A percentile compares a stretch with the other conserved stretches of the same genome.
These are phyloP conservation scores for Amphirosellinia nigrospora DNA, from an alignment of 495 filamentous ascomycete species.

Conservation along the genomic window DNA sequence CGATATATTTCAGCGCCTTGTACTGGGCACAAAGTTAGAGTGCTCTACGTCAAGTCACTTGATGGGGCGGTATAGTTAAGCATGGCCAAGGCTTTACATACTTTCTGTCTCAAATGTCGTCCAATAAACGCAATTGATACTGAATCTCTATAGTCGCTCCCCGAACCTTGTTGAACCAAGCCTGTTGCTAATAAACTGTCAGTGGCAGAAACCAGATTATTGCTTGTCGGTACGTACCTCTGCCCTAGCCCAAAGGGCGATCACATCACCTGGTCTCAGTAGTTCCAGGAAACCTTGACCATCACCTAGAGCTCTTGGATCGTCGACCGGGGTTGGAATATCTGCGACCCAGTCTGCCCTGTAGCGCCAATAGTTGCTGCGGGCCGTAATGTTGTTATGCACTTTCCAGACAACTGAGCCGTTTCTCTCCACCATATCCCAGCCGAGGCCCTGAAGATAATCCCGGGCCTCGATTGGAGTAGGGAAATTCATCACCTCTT, in stretches of 20 bases:
- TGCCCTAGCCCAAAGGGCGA: slow-evolving; percentile 30
- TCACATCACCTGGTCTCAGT: slow-evolving; percentile 16
- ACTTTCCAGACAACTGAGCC: slow-evolving; percentile 27
- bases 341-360: slow-evolving; percentile 28
- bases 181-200: slow-evolving; percentile 8
- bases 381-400: slow-evolving; percentile 25
- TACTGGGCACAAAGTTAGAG: background rate
- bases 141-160: slow-evolving; percentile 32
- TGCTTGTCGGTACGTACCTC: slow-evolving; percentile 21
- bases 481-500: background rate
- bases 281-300: slow-evolving; percentile 28
- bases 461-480: background rate
- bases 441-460: slow-evolving; percentile 16
- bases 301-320: slow-evolving; percentile 17
- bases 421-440: slow-evolving; percentile 27
- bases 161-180: slow-evolving; percentile 21
- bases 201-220: background rate
- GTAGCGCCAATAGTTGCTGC: slow-evolving; percentile 10
- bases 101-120: background rate
- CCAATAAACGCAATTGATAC: slow-evolving; percentile 19
- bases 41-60: background rate
- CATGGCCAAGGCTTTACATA: background rate
- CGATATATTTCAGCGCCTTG: background rate
- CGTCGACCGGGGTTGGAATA: slow-evolving; percentile 9
- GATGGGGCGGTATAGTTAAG: background rate